These are phyloP conservation scores for Blumeria hordei DNA, from an alignment of 2,329 filamentous ascomycete genomes.

Conservation along the genomic window DNA sequence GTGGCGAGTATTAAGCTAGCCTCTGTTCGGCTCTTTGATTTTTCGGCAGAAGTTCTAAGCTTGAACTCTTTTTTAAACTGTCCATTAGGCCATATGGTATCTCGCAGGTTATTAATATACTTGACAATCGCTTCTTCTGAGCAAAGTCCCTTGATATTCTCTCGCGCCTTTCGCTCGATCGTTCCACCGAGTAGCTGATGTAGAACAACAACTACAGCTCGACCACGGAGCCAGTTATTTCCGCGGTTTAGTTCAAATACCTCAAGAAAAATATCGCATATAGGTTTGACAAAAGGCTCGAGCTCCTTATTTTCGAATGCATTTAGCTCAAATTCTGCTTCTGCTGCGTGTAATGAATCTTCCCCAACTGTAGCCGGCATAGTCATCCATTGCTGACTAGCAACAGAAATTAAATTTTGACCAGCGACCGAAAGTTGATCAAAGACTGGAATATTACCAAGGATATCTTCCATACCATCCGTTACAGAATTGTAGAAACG, in stretches of 20 bases:
- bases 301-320: slow-evolving; percentile 78
- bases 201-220: slow-evolving; percentile 84
- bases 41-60: slow-evolving; percentile 45
- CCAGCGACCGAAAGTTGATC: slow-evolving; percentile 85
- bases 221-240: slow-evolving; percentile 90
- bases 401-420: slow-evolving; percentile 69
- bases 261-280: slow-evolving; percentile 92
- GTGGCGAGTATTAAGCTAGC: slow-evolving; percentile 76
- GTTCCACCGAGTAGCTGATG: slow-evolving; percentile 91
- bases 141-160: slow-evolving; percentile 48
- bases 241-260: slow-evolving; percentile 84
- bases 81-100: slow-evolving; percentile 63
- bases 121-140: slow-evolving; percentile 57
- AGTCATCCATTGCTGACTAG: slow-evolving; percentile 35
- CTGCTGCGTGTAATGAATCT: slow-evolving; percentile 29
- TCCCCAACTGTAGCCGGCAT: slow-evolving; percentile 28
- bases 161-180: slow-evolving; percentile 83
- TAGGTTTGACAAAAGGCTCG: slow-evolving; percentile 93
- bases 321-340: slow-evolving; percentile 82
- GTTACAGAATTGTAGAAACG: slow-evolving; percentile 91
- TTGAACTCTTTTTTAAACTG: slow-evolving; percentile 23
- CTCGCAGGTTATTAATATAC: slow-evolving; percentile 50
- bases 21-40: slow-evolving; percentile 59
- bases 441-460: slow-evolving; percentile 85
- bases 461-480: slow-evolving; percentile 92